These are phyloP conservation scores for Xylaria multiplex DNA, from an alignment of 2,329 filamentous ascomycete genomes.

Conservation along the genomic window DNA sequence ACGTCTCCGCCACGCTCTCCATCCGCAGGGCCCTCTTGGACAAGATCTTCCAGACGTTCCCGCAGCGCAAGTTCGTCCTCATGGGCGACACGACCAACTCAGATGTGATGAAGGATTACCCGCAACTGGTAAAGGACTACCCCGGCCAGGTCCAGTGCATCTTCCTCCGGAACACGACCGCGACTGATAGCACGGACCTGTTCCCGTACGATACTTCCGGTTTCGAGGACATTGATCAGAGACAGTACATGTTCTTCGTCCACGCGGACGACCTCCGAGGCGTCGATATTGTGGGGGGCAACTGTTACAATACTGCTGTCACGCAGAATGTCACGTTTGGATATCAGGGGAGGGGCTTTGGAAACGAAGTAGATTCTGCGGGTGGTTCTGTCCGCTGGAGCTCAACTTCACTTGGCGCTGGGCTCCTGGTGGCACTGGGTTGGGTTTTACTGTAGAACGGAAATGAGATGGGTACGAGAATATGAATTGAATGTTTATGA, in stretches of 20 bases:
- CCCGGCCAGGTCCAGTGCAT: constrained; percentile 81
- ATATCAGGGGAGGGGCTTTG: constrained; percentile 65
- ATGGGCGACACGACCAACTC: constrained; percentile 80
- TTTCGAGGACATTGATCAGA: constrained; percentile 73
- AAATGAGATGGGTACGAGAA: neutral
- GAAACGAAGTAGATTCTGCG: constrained; percentile 50
- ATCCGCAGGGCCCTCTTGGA: constrained; percentile 76
- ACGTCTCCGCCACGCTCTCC: constrained; percentile 74
- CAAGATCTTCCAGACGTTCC: constrained; percentile 79
- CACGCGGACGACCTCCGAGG: constrained; percentile 73
- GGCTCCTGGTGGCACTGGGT: constrained; percentile 16
- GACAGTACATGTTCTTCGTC: constrained; percentile 82
- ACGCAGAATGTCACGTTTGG: constrained; percentile 77
- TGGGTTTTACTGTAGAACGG: constrained; percentile 15
- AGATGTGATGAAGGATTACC: constrained; percentile 76
- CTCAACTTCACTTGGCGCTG: constrained; percentile 34
- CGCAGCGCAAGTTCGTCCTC: constrained; percentile 77
- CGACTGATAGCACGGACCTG: constrained; percentile 72
- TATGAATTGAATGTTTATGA: constrained; percentile 17
- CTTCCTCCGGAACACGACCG: constrained; percentile 76
- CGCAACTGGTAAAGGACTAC: constrained; percentile 70
- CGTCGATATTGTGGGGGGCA: constrained; percentile 73
- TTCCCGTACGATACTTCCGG: constrained; percentile 81
- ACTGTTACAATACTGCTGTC: constrained; percentile 73
- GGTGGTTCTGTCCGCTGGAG: constrained; percentile 24